phyloP scores from a whole-genome alignment of 2,329 filamentous ascomycete genomes.

The Talaromyces sp. region DNA sequence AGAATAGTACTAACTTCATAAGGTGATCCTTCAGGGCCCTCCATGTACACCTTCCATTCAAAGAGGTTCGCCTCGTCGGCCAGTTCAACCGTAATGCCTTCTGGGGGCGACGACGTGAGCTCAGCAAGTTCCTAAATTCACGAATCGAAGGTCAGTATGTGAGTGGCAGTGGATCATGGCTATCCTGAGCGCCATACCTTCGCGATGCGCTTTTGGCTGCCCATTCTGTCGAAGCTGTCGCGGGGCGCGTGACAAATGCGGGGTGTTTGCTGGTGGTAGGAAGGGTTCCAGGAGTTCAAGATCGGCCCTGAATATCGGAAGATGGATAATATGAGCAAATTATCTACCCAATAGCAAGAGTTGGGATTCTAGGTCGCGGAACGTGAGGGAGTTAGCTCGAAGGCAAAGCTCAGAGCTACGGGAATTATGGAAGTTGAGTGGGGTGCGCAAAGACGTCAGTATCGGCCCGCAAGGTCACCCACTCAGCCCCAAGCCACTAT shows the following conservation, averaged over 20 bases:
- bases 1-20: conserved; percentile 57
- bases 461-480: conserved; percentile 2
- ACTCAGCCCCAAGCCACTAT: background rate
- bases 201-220: conserved; percentile 51
- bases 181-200: conserved; percentile 37
- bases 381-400: background rate
- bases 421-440: background rate
- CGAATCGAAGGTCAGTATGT: background rate
- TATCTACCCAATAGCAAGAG: background rate
- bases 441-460: conserved; percentile 26
- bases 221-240: conserved; percentile 32
- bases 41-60: conserved; percentile 68
- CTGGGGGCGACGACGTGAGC: conserved; percentile 57
- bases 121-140: conserved; percentile 61
- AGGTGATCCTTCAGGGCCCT: conserved; percentile 65
- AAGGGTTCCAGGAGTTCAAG: background rate
- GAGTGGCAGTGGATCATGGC: background rate
- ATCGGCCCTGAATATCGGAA: too few species aligned
- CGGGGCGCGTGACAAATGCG: conserved; percentile 18
- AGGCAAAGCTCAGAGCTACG: background rate
- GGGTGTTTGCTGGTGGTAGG: conserved; percentile 9
- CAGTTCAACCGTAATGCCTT: conserved; percentile 60
- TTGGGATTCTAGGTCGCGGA: background rate
- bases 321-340: too few species aligned
- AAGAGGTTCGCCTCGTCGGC: conserved; percentile 67